Evolutionary conservation across 169 alveolate species (phyloP).

Genomic region (Blepharisma undulans): DNA sequence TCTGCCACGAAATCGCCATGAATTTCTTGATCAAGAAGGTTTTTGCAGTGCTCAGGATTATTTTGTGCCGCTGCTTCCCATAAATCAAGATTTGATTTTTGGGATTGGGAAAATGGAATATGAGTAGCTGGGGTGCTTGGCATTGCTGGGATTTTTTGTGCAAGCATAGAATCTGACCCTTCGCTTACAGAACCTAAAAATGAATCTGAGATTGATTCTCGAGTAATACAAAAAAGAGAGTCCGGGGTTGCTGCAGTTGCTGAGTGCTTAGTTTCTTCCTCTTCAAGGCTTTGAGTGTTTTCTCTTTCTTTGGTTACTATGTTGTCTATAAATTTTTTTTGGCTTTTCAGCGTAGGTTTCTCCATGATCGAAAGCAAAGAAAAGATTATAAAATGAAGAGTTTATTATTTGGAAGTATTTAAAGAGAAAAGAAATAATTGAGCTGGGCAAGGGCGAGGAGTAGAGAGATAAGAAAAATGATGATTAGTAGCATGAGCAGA

Average conservation of each 20-base stretch:
- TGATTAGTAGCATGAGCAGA: no score
- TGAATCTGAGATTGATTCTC: neutral
- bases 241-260: neutral
- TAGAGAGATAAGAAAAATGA: no score
- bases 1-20: slow-evolving; percentile 36
- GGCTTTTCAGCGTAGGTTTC: neutral
- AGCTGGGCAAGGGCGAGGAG: no score
- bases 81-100: neutral
- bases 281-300: neutral
- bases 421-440: neutral
- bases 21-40: slow-evolving; percentile 1
- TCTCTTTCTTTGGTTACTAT: neutral
- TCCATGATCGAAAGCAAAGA: neutral
- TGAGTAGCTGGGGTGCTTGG: neutral
- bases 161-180: slow-evolving; percentile 20
- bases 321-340: neutral
- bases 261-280: neutral
- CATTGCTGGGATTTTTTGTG: slow-evolving; percentile 35
- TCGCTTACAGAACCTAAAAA: slow-evolving; percentile 17
- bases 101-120: neutral
- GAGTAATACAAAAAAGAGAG: neutral
- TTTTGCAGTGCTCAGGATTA: neutral
- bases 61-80: slow-evolving; percentile 34
- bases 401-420: neutral
- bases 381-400: neutral